Conservation (phyloP, 176 grass and related monocot species). For the Chrysopogon serrulatus region DNA sequence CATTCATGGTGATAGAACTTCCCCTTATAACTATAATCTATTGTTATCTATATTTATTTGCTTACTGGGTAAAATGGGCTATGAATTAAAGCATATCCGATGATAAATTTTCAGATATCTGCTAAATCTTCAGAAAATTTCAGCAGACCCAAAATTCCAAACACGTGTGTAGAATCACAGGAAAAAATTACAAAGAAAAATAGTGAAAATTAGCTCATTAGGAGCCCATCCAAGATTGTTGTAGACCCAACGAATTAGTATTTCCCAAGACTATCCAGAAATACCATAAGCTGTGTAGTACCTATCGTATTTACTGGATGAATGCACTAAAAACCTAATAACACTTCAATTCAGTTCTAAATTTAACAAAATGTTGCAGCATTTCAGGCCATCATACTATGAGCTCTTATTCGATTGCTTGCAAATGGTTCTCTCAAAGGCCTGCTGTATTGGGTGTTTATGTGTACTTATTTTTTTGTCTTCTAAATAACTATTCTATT, state of each 20-base stretch:
- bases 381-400: slow-evolving; percentile 25
- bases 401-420: background rate
- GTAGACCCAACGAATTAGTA: too few species aligned
- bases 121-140: background rate
- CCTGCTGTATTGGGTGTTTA: slow-evolving; percentile 1
- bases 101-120: background rate
- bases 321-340: background rate
- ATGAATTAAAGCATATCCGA: background rate
- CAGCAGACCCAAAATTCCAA: too few species aligned
- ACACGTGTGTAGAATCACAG: too few species aligned
- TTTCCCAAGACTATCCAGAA: too few species aligned
- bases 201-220: too few species aligned
- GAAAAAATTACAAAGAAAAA: too few species aligned
- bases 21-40: background rate
- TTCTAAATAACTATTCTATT: slow-evolving; percentile 28
- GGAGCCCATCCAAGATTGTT: too few species aligned
- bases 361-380: background rate
- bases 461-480: slow-evolving; percentile 11
- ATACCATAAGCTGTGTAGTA: background rate
- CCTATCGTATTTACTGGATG: background rate
- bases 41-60: background rate
- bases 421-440: background rate
- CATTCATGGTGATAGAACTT: slow-evolving; percentile 1
- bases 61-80: background rate
- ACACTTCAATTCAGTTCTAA: background rate